Evolutionary conservation across 2,329 filamentous ascomycete genomes (phyloP), one percentile per base, ranked within the genome.

Genomic region (Fusarium nelsonii): DNA sequence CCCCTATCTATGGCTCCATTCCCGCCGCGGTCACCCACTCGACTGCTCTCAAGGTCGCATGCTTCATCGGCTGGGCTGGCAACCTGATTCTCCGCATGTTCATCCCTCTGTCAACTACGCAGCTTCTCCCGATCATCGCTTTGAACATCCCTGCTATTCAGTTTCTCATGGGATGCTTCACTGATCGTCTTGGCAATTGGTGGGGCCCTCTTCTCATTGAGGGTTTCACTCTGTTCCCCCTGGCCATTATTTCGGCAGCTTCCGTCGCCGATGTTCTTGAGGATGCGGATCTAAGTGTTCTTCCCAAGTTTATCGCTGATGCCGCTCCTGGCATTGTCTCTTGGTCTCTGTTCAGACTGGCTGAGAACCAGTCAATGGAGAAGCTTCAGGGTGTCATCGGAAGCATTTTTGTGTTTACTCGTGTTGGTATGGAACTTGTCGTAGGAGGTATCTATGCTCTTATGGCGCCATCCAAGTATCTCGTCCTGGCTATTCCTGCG

Each of bases 1-100:
- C 93, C 20, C 96, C 96, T 3, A 91, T 97, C 12, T 98, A 97
- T 79, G 96, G 96, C 53, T 89, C 90, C 16, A 92, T 97, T 37
- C 92, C 95, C 2, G 84, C 93, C 1, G 86, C 88, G 2, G 83
- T 91, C 69, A 91, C 90, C 78, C 95, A 97, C 77, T 81, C 84
- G 52, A 86, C 87, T 75, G 85, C 89, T 63, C 82, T 93, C 66
- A 89, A 89, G 72, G 81, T 87, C 5, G 89, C 88, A 30, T 88
- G 89, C 64, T 90, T 94, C 65, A 78, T 89, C 16, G 93, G 93
- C 34, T 92, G 92, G 87, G 85, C 92, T 10, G 84, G 86, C 28
- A 92, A 92, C 75, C 77, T 90, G 48, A 81, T 84, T 14, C 75
- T 92, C 20, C 69, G 74, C 4, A 69, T 71, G 40, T 76, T 81